Base-by-base conservation (phyloP, 2,329 filamentous ascomycete species). In the Endoconidiophora laricicola region DNA sequence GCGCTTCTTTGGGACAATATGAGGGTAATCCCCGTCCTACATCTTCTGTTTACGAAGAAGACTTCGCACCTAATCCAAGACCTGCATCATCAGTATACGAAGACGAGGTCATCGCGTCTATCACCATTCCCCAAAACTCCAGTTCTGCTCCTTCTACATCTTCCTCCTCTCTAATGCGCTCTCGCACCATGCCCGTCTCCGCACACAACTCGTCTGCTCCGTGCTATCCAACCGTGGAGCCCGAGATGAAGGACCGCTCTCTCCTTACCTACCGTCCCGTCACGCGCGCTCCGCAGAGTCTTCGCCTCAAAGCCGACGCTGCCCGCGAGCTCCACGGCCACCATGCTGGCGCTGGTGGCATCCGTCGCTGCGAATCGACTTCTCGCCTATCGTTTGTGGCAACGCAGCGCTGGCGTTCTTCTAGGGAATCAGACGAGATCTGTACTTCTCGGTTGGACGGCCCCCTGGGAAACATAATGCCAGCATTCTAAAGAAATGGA, bases 401-500 rank as follows among this genome's bases (percentile, higher is more conserved):
- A 6, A 36, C 46, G 23, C 45, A 48, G 41, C 41, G 36, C 14
- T 36, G 44, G 44, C 46, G 42, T 10, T 40, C 22, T 2, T 42
- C 46, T 2, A 41, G 12, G 9, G 46, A 48, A 18, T 40, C 37
- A 37, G 46, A 49, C 18, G 12, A 43, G 33, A 24, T 49, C 18
- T 49, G 47, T 22, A 36, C 38, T 14, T 49, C 47, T 14, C 40
- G 47, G 14, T 45, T 53, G 29, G 43, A 49, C 23, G 51, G 51
- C 9, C 51, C 51, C 7, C 33, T 53, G 39, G 51, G 51, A 3
- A 47, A 53, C 40, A 41, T 46, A 22, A 53, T 53, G 51, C 51
- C 51, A 6, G 51, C 42, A 22, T 49, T 49, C 7, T 50, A 43
- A 47, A n/a, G 12, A 7, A 20, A 14, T 9, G 18, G 22, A 16